Conservation (phyloP, 768 basidiomycete genomes). For the Psilocybe subaeruginosa region DNA sequence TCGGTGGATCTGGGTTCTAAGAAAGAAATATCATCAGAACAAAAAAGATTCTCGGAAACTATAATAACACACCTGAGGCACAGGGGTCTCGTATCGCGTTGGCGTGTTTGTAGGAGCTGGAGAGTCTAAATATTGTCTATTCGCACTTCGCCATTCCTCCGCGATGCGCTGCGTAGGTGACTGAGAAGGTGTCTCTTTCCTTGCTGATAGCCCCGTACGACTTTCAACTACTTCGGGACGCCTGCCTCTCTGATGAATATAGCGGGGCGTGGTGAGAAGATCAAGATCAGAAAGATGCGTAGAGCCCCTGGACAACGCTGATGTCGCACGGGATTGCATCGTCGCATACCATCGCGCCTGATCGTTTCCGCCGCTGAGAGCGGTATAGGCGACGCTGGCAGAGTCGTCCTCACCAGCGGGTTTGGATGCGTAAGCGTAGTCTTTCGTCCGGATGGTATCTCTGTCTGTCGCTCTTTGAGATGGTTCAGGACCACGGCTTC, state of each 20-base stretch:
- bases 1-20: slow-evolving; percentile 3
- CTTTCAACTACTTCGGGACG: background rate
- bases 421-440: background rate
- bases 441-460: background rate
- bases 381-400: slow-evolving; percentile 4
- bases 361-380: background rate
- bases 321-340: slow-evolving; percentile 19
- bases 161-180: slow-evolving; percentile 27
- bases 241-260: background rate
- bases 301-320: slow-evolving; percentile 33
- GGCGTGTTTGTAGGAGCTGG: slow-evolving; percentile 5
- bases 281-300: slow-evolving; percentile 41
- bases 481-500: background rate
- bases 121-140: slow-evolving; percentile 24
- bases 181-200: background rate
- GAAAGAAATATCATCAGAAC: background rate
- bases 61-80: background rate
- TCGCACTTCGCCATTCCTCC: slow-evolving; percentile 35
- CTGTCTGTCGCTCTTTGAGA: background rate
- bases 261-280: slow-evolving; percentile 30
- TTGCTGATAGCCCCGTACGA: background rate
- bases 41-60: background rate
- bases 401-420: background rate
- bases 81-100: background rate
- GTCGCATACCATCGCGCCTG: slow-evolving; percentile 4